These are phyloP conservation scores for Halophytophthora batemanensis DNA, from an alignment of 352 stramenopile genomes.

Conservation along the genomic window DNA sequence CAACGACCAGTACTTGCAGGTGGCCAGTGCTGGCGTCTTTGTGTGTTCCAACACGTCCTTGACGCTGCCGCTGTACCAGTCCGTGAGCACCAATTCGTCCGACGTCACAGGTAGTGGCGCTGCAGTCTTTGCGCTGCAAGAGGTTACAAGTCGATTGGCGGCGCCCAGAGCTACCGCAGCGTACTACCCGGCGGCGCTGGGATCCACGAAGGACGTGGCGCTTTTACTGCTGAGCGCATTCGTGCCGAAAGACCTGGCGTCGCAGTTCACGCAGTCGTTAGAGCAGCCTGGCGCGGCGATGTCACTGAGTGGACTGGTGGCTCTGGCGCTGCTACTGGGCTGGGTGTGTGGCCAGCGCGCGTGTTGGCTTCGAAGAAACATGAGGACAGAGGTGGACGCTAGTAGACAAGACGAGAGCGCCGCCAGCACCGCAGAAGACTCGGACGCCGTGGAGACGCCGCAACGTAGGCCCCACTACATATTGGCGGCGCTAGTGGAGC, in stretches of 20 bases:
- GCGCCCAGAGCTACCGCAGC: not conserved
- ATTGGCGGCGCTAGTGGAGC: constrained; percentile 36
- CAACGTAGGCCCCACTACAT: too few species aligned
- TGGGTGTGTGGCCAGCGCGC: constrained; percentile 17
- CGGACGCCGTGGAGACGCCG: too few species aligned
- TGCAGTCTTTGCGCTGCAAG: constrained; percentile 31
- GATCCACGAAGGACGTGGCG: constrained; percentile 7
- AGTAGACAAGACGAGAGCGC: constrained; percentile 2
- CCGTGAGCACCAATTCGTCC: constrained; percentile 21
- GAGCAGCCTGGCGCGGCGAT: constrained; percentile 7
- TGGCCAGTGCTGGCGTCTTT: constrained; percentile 23
- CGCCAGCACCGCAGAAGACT: constrained; percentile 20
- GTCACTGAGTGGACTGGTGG: constrained; percentile 10
- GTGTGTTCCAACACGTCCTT: constrained; percentile 45
- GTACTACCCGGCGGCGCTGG: constrained; percentile 28
- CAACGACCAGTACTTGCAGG: constrained; percentile 36
- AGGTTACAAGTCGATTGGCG: constrained; percentile 24
- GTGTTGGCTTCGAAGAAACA: constrained; percentile 18
- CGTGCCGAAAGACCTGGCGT: constrained; percentile 8
- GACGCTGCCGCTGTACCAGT: constrained; percentile 30
- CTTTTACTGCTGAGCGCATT: constrained; percentile 10
- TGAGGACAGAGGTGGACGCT: constrained; percentile 13
- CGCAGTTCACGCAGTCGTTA: constrained; percentile 1
- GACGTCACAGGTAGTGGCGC: constrained; percentile 13
- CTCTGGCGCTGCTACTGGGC: constrained; percentile 6